Evolutionary conservation across 805 yeast species (phyloP), one percentile per base, ranked within the genome.

Genomic region (Starmera dryadoides): DNA sequence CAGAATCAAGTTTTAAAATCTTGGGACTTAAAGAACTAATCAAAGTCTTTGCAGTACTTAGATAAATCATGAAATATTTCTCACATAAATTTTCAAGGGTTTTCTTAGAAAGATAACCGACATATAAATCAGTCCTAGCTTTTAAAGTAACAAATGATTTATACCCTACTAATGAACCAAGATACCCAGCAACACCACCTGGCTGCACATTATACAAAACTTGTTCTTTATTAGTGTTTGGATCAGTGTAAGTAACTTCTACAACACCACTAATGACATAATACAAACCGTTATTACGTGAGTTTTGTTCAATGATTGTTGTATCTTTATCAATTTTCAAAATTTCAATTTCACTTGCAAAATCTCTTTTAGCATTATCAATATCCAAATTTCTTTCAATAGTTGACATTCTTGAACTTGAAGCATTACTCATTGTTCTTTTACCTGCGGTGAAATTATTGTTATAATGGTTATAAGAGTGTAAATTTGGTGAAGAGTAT

Each of bases 151-250:
- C 88, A 49, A 87, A 76, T 0, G 97, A 86, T 42, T 79, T 76
- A 45, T 82, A 77, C 1, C 95, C 93, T 9, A 88, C 72, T 14
- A 89, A 59, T 0, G 94, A 74, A 4, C 95, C 86, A 35, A 91
- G 58, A 53, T 86, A 91, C 0, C 98, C 98, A 0, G 91, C 94
- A 14, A 91, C 58, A 4, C 93, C 93, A 6, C 97, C 97, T 2
- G 81, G 68, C 14, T 70, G 62, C 2, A 87, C 79, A 0, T 78
- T 71, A 48, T 79, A 81, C 2, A 86, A 48, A 22, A 60, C 58
- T 30, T 67, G 70, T 30, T 67, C 69, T 23, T 48, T 50, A 5
- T 48, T 56, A 17, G 50, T 47, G 10, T 41, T 26, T 2, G 42
- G n/a, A 34, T 68, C 71, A n/a, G 57, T 54, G 47, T 71, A 71